Base-by-base conservation (phyloP, 768 basidiomycete genomes). In the Amanita polypyramis region DNA sequence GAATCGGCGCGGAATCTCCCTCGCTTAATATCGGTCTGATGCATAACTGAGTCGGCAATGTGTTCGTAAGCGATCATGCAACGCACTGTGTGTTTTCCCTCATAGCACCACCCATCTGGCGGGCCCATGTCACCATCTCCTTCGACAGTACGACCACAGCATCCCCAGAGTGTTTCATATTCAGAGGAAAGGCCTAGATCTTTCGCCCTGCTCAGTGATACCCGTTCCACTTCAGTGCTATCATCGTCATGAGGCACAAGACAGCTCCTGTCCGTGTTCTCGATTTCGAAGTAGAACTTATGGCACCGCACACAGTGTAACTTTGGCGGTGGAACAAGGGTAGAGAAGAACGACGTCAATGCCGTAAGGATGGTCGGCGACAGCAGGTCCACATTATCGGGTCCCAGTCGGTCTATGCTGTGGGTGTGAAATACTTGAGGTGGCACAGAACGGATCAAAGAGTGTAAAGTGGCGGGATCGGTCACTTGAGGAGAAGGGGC, bases 41-140 rank as follows among this genome's bases (percentile, higher is more conserved):
- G 43, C 15, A 23, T 20, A 23, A 51, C 25, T 46, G 38, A 45
- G 45, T 19, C 25, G 34, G 47, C 21, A 47, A 20, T 10, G 46
- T 37, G 43, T 21, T 17, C 43, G 45, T 19, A 37, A 6, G 27
- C 29, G 42, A 6, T 17, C 39, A 33, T 52, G 34, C 30, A 37
- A 45, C 37, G 73, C 43, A 81, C 80, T 6, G 86, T 88, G 60
- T 90, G 86, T 60, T 73, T 76, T 3, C 86, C 86, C 60, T 89
- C 85, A 56, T 87, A 89, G 56, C 86, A 90, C 85, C 85, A 90
- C 1, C 86, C 87, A 58, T 87, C 84, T 1, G 86, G 87, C 1
- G 87, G 86, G 0, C 86, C 86, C 66, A 82, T 82, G 52, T 85
- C 82, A 1, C 87, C 86, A 53, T 82, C 79, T 0, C 86, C 86